Conservation (phyloP, 306 rosid genomes). For the Cajanus cajan region DNA sequence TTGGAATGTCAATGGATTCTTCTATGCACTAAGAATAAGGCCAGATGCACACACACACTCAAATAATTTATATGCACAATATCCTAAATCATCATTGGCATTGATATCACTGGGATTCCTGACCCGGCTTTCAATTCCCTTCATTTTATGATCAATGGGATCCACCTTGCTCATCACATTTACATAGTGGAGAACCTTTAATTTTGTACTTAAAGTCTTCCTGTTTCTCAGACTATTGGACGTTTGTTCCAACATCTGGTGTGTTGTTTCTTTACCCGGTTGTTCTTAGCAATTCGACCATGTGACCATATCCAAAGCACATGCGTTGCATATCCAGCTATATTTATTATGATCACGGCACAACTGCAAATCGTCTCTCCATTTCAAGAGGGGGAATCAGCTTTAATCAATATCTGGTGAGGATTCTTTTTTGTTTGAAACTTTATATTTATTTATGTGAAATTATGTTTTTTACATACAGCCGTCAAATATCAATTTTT, state of each 20-base stretch:
- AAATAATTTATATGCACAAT: background rate
- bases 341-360: background rate
- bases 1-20: constrained; percentile 46
- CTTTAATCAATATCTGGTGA: background rate
- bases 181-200: background rate
- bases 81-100: background rate
- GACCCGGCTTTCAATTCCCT: background rate
- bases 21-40: background rate
- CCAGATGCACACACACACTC: background rate
- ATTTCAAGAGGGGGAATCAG: background rate
- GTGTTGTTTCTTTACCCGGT: background rate
- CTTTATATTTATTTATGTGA: no score
- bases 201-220: background rate
- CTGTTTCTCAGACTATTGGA: background rate
- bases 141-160: background rate
- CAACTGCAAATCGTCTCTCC: background rate
- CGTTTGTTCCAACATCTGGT: background rate
- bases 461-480: no score
- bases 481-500: no score
- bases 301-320: constrained; percentile 1
- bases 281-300: background rate
- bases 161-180: background rate
- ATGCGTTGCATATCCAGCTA: background rate
- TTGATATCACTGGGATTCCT: background rate
- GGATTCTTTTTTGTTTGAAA: no score